These are phyloP conservation scores for Hymenoscyphus albidus DNA, from an alignment of 2,329 filamentous ascomycete species.

Conservation along the genomic window DNA sequence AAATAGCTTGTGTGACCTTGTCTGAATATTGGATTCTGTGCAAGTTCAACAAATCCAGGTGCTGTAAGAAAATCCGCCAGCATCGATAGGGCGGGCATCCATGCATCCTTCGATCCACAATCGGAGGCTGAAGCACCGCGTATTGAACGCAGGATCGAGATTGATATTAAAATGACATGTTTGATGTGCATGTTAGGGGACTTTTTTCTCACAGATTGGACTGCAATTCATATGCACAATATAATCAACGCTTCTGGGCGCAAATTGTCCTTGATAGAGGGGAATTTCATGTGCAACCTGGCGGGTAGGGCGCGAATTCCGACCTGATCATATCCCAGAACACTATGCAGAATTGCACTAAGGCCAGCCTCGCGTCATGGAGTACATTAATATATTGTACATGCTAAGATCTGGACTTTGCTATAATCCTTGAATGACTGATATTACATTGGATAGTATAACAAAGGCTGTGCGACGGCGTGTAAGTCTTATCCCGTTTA, in stretches of 20 bases:
- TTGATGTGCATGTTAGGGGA: background rate
- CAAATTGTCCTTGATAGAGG: background rate
- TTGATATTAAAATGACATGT: background rate
- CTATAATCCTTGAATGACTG: no score
- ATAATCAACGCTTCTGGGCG: background rate
- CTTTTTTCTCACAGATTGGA: background rate
- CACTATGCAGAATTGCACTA: background rate
- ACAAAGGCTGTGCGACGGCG: no score
- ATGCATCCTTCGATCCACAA: background rate
- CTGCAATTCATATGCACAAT: background rate
- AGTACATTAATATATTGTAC: background rate
- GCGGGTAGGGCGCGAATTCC: background rate
- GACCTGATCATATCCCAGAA: background rate
- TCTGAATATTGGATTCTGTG: background rate
- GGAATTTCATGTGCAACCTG: background rate
- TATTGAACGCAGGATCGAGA: background rate
- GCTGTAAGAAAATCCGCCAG: background rate
- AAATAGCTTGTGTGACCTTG: conserved; percentile 2
- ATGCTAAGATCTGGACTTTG: no score
- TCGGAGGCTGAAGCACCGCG: background rate
- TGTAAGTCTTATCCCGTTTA: no score
- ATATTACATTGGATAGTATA: no score
- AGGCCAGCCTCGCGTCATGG: no score
- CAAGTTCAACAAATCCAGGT: background rate
- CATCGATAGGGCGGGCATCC: background rate